Evolutionary conservation across 208 protist genomes (phyloP), one percentile per base, ranked within the genome.

Genomic region (Leishmania major): DNA sequence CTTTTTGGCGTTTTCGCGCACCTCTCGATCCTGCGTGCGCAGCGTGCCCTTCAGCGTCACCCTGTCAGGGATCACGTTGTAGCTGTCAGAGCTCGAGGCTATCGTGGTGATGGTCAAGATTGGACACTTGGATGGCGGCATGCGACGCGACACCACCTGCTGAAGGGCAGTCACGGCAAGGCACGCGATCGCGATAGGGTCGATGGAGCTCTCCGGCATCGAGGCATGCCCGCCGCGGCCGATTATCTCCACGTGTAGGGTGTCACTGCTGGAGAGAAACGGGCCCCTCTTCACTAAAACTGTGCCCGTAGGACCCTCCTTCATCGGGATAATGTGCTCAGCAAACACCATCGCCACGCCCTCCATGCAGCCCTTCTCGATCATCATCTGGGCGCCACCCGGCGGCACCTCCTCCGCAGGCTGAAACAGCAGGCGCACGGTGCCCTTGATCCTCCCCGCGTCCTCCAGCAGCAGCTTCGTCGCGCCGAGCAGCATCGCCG

Each of bases 341-440:
- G 83, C 91, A 77, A 95, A 95, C 57, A 89, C 85, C 82, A 89
- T 90, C 57, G 84, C 79, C 35, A 94, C 89, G n/a, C 89, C 89
- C n/a, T 95, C 87, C 80, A 91, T 78, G 53, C 78, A 83, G 78
- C 89, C 87, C n/a, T 82, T 79, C 71, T 84, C 70, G 37, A 93
- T 81, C 77, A 95, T 75, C 74, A 92, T 67, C 75, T 81, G 80
- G 53, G 89, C 89, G 67, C 91, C 91, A 79, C 91, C 87, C 8
- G 89, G 88, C 35, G 77, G 77, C 67, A 90, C 82, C 84, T 95
- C 91, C 86, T 95, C 91, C 11, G 91, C 91, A 75, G 87, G 91
- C 85, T 95, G 91, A 77, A 95, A 95, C 60, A 95, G 83, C 80
- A 95, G 91, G n/a, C 91, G 91, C 71, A 95, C 89, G 22, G 89